These are phyloP conservation scores for Termitomyces sp. DNA, from an alignment of 768 basidiomycete genomes.

Conservation along the genomic window DNA sequence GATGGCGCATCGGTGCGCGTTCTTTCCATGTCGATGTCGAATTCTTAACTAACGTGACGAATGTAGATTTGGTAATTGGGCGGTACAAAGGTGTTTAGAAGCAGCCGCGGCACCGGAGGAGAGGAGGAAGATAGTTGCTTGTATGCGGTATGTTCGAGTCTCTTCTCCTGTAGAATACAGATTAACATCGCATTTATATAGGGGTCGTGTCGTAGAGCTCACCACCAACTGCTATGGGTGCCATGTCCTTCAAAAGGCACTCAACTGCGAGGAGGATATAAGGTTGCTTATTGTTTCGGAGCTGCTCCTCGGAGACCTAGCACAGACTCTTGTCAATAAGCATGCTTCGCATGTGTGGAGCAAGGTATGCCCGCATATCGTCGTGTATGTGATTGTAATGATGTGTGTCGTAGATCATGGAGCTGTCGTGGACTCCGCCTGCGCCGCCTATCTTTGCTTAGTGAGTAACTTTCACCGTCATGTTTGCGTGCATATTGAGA, in stretches of 20 bases:
- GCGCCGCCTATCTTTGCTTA: constrained; percentile 87
- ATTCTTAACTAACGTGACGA: neutral
- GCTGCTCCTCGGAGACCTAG: constrained; percentile 79
- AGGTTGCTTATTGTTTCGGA: constrained; percentile 81
- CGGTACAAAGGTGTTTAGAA: constrained; percentile 83
- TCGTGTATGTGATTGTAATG: too few species aligned
- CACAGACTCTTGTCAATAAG: constrained; percentile 84
- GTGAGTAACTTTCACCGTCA: constrained; percentile 40
- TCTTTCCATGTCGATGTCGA: too few species aligned
- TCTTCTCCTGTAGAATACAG: too few species aligned
- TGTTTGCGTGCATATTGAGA: neutral
- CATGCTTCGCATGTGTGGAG: constrained; percentile 93
- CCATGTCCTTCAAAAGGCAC: constrained; percentile 85
- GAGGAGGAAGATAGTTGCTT: constrained; percentile 75
- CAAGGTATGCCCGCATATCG: constrained; percentile 46
- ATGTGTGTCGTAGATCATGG: constrained; percentile 65
- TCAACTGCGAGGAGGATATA: constrained; percentile 88
- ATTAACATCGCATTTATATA: constrained; percentile 19
- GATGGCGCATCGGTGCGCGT: constrained; percentile 80
- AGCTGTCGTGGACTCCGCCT: constrained; percentile 81
- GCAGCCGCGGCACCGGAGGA: constrained; percentile 74
- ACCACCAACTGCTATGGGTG: constrained; percentile 89
- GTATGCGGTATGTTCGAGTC: constrained; percentile 63
- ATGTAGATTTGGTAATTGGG: constrained; percentile 86
- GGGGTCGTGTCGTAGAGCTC: constrained; percentile 81